Base-by-base conservation (phyloP, 2,329 filamentous ascomycete species). In the Rhinocladiella mackenziei region DNA sequence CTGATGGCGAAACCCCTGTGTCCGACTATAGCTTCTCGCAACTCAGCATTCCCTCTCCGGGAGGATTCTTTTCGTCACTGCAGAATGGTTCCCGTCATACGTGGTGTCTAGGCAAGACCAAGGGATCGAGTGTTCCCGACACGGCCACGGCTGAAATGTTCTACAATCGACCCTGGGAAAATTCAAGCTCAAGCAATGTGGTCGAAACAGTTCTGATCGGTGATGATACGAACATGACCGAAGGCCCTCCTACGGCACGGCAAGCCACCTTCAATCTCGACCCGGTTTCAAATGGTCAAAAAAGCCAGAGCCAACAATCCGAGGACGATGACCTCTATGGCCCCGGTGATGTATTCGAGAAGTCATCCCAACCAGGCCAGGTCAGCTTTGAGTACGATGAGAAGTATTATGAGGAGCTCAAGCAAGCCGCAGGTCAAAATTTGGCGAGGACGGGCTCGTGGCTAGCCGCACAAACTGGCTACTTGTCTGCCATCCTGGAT, bases 141-240 rank as follows among this genome's bases (percentile, higher is more conserved):
- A 95, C 91, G 1, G 87, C 88, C 20, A 89, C 84, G n/a, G 91
- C 91, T 7, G 87, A 95, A 62, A 80, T 84, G 51, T 97, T 96
- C 60, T 97, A 97, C 68, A 82, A 84, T 51, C 76, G 84, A 19
- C 89, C 89, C 2, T 96, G 89, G 83, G 75, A 73, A 53, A 31
- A 4, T 36, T 13, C 35, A 26, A 41, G 45, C 15, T 51, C 67
- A 34, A 65, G 67, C 11, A 61, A 69, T 5, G 61, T 83, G 18
- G 67, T 86, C 35, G 84, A 89, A 62, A 83, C 81, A 33, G 73
- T 86, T 22, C 68, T 89, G 20, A 78, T 86, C 56, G 65, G 81
- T 25, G 68, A 73, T 10, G 66, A 68, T 14, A 62, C 49, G 11
- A 48, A 67, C n/a, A 62, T 73, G 39, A 71, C 73, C 29, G 76